phyloP scores from a whole-genome alignment of 1,284 basidiomycete genomes.

The Rhodofomes roseus region DNA sequence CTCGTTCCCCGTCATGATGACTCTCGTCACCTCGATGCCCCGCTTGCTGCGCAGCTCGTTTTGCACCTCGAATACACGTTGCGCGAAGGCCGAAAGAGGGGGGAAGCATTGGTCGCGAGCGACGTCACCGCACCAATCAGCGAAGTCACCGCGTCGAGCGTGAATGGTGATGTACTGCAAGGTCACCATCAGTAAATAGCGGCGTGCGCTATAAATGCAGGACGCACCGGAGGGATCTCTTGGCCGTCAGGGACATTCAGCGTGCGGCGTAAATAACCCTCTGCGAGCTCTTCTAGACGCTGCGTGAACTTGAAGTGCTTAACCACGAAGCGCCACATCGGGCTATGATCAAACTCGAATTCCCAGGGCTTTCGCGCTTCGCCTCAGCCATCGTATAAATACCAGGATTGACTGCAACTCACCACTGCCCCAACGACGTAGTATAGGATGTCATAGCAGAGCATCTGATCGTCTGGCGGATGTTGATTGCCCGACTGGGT shows the following conservation, averaged over 20 bases:
- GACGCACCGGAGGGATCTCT: slow-evolving; percentile 22
- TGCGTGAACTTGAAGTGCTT: slow-evolving; percentile 37
- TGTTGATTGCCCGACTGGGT: slow-evolving; percentile 24
- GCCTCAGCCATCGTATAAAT: slow-evolving; percentile 31
- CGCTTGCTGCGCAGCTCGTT: slow-evolving; percentile 37
- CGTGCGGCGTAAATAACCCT: slow-evolving; percentile 23
- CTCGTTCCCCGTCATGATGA: slow-evolving; percentile 73
- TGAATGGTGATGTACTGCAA: slow-evolving; percentile 43
- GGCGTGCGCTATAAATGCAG: neutral
- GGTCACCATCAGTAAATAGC: neutral
- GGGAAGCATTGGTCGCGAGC: slow-evolving; percentile 37
- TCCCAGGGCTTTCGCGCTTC: slow-evolving; percentile 29
- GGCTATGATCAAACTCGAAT: slow-evolving; percentile 29
- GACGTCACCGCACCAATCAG: slow-evolving; percentile 27
- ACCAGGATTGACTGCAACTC: neutral
- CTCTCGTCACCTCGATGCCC: slow-evolving; percentile 38
- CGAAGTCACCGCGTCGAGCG: slow-evolving; percentile 45
- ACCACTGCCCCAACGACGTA: slow-evolving; percentile 25
- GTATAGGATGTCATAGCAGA: slow-evolving; percentile 52
- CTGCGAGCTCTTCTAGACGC: slow-evolving; percentile 21
- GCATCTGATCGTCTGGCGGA: slow-evolving; percentile 45
- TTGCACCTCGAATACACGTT: slow-evolving; percentile 36
- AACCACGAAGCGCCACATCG: slow-evolving; percentile 45
- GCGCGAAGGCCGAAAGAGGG: slow-evolving; percentile 35
- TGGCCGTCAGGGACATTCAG: slow-evolving; percentile 20